Evolutionary conservation across 371 early-diverging fungal species (phyloP).

Genomic region (Catenaria anguillulae): DNA sequence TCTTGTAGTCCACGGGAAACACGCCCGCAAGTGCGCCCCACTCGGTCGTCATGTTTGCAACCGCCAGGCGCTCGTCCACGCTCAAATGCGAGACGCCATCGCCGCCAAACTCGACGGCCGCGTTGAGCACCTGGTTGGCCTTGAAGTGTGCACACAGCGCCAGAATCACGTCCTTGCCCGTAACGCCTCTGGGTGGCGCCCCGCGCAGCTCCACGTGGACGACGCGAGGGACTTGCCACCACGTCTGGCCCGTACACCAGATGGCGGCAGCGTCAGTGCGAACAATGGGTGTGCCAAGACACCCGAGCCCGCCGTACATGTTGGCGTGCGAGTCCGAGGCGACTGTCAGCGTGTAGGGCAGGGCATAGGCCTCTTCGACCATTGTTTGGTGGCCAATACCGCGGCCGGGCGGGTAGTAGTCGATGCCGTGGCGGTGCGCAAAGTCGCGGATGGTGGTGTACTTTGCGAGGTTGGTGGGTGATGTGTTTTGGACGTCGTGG

Average conservation of each 20-base stretch:
- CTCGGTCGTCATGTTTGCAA: constrained; percentile 96
- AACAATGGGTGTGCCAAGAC: constrained; percentile 88
- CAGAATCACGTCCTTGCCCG: constrained; percentile 91
- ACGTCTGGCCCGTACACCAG: constrained; percentile 91
- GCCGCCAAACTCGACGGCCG: constrained; percentile 83
- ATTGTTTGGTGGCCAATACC: constrained; percentile 95
- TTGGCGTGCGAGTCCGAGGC: constrained; percentile 96
- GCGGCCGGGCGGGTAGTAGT: constrained; percentile 86
- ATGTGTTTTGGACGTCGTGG: constrained; percentile 90
- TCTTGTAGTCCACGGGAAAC: constrained; percentile 88
- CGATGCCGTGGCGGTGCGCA: constrained; percentile 63
- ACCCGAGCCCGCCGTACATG: constrained; percentile 93
- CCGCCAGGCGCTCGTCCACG: constrained; percentile 80
- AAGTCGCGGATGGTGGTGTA: constrained; percentile 69
- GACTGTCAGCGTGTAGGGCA: constrained; percentile 79
- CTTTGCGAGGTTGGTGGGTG: constrained; percentile 70
- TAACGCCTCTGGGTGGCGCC: constrained; percentile 53
- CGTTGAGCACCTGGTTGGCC: constrained; percentile 82
- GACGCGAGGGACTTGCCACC: constrained; percentile 95
- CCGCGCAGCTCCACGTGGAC: constrained; percentile 68
- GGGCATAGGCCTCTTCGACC: constrained; percentile 90
- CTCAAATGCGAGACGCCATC: constrained; percentile 46
- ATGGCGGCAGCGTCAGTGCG: constrained; percentile 93
- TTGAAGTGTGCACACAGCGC: constrained; percentile 72
- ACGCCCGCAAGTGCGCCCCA: constrained; percentile 96